Evolutionary conservation across 331 rosid genomes (phyloP).

Genomic region (Malus hybrid): DNA sequence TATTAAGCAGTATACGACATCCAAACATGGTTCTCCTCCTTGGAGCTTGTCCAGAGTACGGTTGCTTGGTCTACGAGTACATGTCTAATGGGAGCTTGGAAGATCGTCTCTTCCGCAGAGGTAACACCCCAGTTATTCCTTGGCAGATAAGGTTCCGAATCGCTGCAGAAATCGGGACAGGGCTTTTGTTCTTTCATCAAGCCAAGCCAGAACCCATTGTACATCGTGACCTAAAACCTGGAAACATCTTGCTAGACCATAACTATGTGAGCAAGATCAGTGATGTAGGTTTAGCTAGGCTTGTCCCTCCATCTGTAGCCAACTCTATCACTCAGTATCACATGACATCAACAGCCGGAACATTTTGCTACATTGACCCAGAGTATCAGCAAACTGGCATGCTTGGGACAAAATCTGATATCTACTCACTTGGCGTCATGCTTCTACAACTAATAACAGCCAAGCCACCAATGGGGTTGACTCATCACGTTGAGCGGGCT

Average conservation of each 20-base stretch:
- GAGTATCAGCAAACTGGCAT: slow-evolving; percentile 15
- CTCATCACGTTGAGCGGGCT: slow-evolving; percentile 7
- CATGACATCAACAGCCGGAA: slow-evolving; percentile 19
- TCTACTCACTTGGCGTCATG: slow-evolving; percentile 13
- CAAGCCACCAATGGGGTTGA: slow-evolving; percentile 14
- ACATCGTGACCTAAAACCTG: no score
- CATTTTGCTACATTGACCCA: slow-evolving; percentile 14
- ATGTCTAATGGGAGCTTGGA: slow-evolving; percentile 16
- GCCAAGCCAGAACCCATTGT: neutral
- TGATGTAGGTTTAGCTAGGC: neutral
- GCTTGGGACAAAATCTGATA: slow-evolving; percentile 15
- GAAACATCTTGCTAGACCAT: no score
- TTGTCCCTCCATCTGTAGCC: slow-evolving; percentile 9
- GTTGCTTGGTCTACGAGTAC: slow-evolving; percentile 8
- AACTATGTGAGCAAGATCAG: no score
- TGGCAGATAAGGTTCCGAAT: slow-evolving; percentile 13
- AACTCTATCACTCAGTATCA: slow-evolving; percentile 10
- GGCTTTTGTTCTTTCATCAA: slow-evolving; percentile 3
- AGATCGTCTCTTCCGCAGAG: slow-evolving; percentile 1
- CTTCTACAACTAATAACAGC: slow-evolving; percentile 14
- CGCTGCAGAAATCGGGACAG: slow-evolving; percentile 6
- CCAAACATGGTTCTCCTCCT: slow-evolving; percentile 19
- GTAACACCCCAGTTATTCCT: slow-evolving; percentile 7
- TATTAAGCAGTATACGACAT: slow-evolving; percentile 11
- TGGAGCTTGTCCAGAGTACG: slow-evolving; percentile 15